Evolutionary conservation across 352 stramenopile genomes (phyloP).

Genomic region (Globisporangium spiculum): DNA sequence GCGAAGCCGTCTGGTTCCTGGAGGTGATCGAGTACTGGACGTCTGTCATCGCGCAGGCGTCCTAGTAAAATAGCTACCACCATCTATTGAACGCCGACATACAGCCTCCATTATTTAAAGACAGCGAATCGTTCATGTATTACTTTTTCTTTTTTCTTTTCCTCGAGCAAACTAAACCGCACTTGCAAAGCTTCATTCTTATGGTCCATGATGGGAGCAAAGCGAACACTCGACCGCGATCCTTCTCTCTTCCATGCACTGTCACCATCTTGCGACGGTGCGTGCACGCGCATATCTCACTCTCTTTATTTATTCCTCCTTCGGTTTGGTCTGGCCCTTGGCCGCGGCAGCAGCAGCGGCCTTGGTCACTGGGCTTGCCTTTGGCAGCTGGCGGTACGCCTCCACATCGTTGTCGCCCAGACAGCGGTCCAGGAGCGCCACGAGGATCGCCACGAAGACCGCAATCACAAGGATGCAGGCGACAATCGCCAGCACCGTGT

Average conservation of each 20-base stretch:
- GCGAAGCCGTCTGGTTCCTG: conserved; percentile 66
- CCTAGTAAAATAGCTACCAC: neutral
- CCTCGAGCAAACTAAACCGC: neutral
- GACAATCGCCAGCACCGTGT: conserved; percentile 64
- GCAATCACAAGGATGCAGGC: conserved; percentile 55
- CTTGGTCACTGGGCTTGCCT: conserved; percentile 21
- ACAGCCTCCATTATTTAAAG: neutral
- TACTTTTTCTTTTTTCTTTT: neutral
- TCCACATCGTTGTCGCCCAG: conserved; percentile 63
- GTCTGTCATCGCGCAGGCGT: conserved; percentile 25
- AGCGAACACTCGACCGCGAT: neutral
- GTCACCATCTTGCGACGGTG: neutral
- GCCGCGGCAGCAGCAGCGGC: neutral
- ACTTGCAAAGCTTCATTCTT: neutral
- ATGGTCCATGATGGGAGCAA: neutral
- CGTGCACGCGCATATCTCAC: neutral
- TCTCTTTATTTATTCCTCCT: conserved; percentile 35
- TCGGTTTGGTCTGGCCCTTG: conserved; percentile 27
- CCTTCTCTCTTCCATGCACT: conserved; percentile 1
- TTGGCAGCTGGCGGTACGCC: conserved; percentile 46
- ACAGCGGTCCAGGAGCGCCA: conserved; percentile 72
- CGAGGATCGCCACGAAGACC: conserved; percentile 63
- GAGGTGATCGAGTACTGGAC: conserved; percentile 77
- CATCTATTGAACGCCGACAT: neutral
- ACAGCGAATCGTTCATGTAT: neutral